Evolutionary conservation across 2,329 filamentous ascomycete genomes (phyloP).

Genomic region (Fusarium floridanum): DNA sequence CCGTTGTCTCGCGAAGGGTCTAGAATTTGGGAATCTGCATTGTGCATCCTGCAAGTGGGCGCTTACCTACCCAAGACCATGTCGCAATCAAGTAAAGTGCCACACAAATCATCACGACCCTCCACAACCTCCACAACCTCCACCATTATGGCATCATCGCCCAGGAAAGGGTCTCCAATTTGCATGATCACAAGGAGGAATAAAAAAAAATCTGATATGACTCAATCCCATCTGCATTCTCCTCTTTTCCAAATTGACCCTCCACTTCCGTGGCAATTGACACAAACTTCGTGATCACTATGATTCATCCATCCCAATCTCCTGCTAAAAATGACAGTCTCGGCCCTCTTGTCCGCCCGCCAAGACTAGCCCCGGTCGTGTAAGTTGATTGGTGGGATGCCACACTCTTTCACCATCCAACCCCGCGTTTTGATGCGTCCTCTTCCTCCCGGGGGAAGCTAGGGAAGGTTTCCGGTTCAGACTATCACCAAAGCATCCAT

Average conservation of each 20-base stretch:
- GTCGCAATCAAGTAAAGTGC: conserved; percentile 17
- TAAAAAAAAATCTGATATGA: not conserved
- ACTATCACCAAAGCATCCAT: conserved; percentile 23
- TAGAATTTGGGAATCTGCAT: conserved; percentile 28
- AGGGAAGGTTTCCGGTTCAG: conserved; percentile 28
- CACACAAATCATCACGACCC: conserved; percentile 21
- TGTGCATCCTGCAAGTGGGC: conserved; percentile 6
- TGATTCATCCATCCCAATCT: conserved; percentile 1
- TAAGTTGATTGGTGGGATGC: conserved; percentile 47
- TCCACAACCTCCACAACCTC: conserved; percentile 8
- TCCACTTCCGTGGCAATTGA: not conserved
- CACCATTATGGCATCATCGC: conserved; percentile 13
- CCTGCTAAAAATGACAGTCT: not conserved
- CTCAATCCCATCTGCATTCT: not conserved
- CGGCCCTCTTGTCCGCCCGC: not conserved
- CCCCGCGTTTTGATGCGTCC: conserved; percentile 33
- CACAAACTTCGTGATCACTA: not conserved
- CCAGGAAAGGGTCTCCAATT: conserved; percentile 10
- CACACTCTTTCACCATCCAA: conserved; percentile 18
- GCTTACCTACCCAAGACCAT: conserved; percentile 1
- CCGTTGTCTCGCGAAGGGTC: conserved; percentile 20
- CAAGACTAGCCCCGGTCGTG: conserved; percentile 31
- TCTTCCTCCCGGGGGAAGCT: conserved; percentile 8
- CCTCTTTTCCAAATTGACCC: not conserved
- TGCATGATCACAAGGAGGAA: conserved; percentile 6